Evolutionary conservation across 202 grass and related monocot species (phyloP).

Genomic region (Zizania palustris): DNA sequence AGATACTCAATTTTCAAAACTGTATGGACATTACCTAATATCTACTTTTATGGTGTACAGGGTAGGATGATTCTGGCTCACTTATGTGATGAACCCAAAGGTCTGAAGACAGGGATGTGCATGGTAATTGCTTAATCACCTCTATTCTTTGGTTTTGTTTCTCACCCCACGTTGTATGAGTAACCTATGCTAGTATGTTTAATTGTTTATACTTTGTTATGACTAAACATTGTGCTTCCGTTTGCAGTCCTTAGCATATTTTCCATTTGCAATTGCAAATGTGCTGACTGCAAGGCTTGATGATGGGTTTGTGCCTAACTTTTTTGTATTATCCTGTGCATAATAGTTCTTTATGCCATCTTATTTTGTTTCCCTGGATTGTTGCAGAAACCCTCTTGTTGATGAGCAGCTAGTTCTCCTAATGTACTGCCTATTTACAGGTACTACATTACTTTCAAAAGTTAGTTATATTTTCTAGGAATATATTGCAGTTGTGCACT

Average conservation of each 20-base stretch:
- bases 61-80: constrained; percentile 99
- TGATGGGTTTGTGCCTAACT: constrained; percentile 69
- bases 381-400: constrained; percentile 73
- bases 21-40: constrained; percentile 32
- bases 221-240: constrained; percentile 24
- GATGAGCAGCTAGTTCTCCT: constrained; percentile 91
- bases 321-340: neutral
- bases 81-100: constrained; percentile 97
- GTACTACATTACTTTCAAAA: constrained; percentile 49
- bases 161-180: constrained; percentile 28
- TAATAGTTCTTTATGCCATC: constrained; percentile 12
- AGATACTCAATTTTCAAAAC: neutral
- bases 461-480: neutral
- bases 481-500: neutral
- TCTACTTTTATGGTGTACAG: constrained; percentile 55
- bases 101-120: constrained; percentile 99
- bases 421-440: constrained; percentile 87
- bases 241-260: constrained; percentile 79
- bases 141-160: constrained; percentile 29
- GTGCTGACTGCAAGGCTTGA: constrained; percentile 81
- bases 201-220: constrained; percentile 14
- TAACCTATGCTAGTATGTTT: neutral
- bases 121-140: constrained; percentile 67
- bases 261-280: constrained; percentile 94
- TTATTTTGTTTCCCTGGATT: constrained; percentile 38